phyloP scores from a whole-genome alignment of 176 grass and related monocot genomes.

The Avena eriantha region DNA sequence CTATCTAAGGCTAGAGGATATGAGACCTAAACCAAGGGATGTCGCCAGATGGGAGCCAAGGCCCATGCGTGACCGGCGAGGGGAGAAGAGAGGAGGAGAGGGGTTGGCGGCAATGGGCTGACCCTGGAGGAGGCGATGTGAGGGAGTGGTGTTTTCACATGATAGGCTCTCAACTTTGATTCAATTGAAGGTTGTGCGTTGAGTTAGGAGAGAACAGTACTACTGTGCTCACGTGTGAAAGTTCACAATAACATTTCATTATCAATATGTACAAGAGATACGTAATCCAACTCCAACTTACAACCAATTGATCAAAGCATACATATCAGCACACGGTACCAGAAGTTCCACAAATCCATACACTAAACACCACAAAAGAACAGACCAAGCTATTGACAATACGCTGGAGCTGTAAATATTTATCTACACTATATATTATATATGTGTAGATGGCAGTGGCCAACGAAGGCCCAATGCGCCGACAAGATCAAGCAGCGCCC shows the following conservation, averaged over 20 bases:
- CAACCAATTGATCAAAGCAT: constrained; percentile 37
- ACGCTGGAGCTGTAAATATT: constrained; percentile 38
- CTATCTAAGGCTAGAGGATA: too few species aligned
- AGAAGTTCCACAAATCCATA: constrained; percentile 6
- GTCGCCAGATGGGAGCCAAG: too few species aligned
- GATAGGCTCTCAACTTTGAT: too few species aligned
- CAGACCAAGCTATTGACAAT: constrained; percentile 24
- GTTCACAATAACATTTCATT: background rate
- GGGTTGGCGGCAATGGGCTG: too few species aligned
- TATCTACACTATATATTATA: background rate
- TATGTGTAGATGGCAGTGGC: background rate
- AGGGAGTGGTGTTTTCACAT: too few species aligned
- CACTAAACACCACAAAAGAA: constrained; percentile 22
- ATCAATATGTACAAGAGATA: constrained; percentile 26
- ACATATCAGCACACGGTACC: constrained; percentile 20
- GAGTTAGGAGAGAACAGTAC: too few species aligned
- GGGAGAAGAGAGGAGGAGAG: too few species aligned
- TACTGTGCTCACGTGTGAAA: background rate
- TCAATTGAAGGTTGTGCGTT: too few species aligned
- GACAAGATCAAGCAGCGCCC: constrained; percentile 48
- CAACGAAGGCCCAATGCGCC: background rate
- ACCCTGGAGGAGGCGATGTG: too few species aligned
- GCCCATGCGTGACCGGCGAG: too few species aligned
- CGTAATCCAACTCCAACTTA: constrained; percentile 37
- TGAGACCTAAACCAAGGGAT: too few species aligned